Percentiles rank a stretch among this genome's conserved stretches.
Evolutionary conservation across 352 stramenopile species (phyloP).

Genomic region (Phytophthora agathidicida): DNA sequence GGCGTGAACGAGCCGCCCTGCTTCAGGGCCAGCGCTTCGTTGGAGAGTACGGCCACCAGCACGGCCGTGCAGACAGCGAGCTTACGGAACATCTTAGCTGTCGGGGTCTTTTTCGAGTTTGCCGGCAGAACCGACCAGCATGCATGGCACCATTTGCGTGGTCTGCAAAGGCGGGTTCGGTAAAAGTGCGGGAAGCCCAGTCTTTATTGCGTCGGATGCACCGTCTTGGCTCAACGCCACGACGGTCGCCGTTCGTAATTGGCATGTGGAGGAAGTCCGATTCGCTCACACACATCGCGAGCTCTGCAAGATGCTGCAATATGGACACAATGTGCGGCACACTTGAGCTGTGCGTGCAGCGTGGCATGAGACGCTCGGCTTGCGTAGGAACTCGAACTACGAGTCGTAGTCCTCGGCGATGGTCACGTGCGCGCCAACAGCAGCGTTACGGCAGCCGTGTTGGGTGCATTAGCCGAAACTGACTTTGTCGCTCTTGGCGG

Average conservation of each 20-base stretch:
- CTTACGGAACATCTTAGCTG: constrained; percentile 49
- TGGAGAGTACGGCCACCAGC: constrained; percentile 48
- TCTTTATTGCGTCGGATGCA: constrained; percentile 9
- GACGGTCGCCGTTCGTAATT: constrained; percentile 32
- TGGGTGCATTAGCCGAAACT: constrained; percentile 1
- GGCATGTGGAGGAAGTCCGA: constrained; percentile 17
- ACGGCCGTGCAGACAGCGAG: constrained; percentile 46
- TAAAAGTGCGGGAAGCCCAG: constrained; percentile 30
- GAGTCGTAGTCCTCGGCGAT: too few species aligned
- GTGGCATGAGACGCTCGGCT: constrained; percentile 12
- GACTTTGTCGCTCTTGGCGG: too few species aligned
- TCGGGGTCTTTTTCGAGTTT: constrained; percentile 48
- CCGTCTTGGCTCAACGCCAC: constrained; percentile 26
- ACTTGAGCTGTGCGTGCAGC: constrained; percentile 3
- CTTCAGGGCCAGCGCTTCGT: constrained; percentile 31
- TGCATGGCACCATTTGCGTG: background rate
- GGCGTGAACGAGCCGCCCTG: constrained; percentile 24
- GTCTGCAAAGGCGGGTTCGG: constrained; percentile 24
- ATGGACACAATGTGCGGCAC: too few species aligned
- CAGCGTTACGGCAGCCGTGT: background rate
- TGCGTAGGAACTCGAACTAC: constrained; percentile 4
- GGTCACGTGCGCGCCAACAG: constrained; percentile 12
- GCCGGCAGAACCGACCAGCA: background rate
- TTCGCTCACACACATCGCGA: constrained; percentile 4
- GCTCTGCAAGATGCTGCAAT: constrained; percentile 21